Evolutionary conservation across 192 early-diverging fungal species (phyloP).

Genomic region (Rhizoclosmatium sp.): DNA sequence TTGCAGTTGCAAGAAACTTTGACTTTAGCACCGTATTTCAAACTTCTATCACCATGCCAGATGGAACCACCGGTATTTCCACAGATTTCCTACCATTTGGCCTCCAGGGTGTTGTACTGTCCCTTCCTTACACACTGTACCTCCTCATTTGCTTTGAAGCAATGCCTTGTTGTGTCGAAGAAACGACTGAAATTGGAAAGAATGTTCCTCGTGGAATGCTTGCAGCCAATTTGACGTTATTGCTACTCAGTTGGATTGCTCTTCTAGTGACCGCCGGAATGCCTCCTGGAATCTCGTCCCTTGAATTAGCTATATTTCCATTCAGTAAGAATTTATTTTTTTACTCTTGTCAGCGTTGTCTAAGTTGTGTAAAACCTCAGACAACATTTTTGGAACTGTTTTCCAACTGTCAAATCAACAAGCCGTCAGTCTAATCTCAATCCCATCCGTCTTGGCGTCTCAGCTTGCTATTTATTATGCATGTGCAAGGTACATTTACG

Average conservation of each 20-base stretch:
- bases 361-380: background rate
- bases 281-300: background rate
- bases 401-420: background rate
- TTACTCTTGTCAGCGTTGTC: background rate
- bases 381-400: background rate
- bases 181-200: slow-evolving; percentile 3
- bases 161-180: slow-evolving; percentile 31
- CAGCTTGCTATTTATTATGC: too few relatives aligned
- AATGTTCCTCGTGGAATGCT: slow-evolving; percentile 13
- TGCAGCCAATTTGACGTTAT: slow-evolving; percentile 9
- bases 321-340: background rate
- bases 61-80: background rate
- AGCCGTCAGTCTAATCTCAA: background rate
- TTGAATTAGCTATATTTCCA: background rate
- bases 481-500: too few relatives aligned
- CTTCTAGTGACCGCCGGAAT: slow-evolving; percentile 9
- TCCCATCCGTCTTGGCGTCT: too few relatives aligned
- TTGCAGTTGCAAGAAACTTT: background rate
- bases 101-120: slow-evolving; percentile 14
- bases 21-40: slow-evolving; percentile 5
- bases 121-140: slow-evolving; percentile 18
- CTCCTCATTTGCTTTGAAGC: slow-evolving; percentile 30
- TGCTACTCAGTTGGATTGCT: slow-evolving; percentile 10
- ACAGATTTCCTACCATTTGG: slow-evolving; percentile 31
- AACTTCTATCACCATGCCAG: background rate